These are phyloP conservation scores for Phytophthora sojae DNA, from an alignment of 352 stramenopile genomes.

Conservation along the genomic window DNA sequence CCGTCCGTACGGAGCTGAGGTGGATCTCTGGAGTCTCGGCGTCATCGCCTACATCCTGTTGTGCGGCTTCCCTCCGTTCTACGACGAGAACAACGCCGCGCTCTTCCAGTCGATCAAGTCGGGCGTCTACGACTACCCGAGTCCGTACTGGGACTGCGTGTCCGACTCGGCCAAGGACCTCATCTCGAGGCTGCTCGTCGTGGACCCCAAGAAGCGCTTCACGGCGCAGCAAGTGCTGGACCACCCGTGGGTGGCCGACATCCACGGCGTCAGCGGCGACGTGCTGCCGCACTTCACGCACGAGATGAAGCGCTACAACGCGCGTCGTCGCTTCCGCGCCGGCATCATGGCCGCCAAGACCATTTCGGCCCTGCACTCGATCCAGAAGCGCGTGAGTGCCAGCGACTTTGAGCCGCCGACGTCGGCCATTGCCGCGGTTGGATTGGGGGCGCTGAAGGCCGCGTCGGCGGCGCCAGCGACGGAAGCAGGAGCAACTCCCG, in stretches of 20 bases:
- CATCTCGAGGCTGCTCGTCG: slow-evolving; percentile 90
- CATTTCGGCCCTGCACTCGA: slow-evolving; percentile 52
- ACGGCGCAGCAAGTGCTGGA: slow-evolving; percentile 86
- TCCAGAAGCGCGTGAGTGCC: slow-evolving; percentile 59
- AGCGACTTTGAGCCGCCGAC: slow-evolving; percentile 44
- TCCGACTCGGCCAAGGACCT: slow-evolving; percentile 93
- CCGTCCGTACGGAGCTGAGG: slow-evolving; percentile 92
- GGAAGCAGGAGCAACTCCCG: slow-evolving; percentile 6
- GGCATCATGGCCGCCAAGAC: slow-evolving; percentile 86
- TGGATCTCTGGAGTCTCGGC: slow-evolving; percentile 96
- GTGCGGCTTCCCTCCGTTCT: slow-evolving; percentile 97
- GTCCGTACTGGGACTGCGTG: slow-evolving; percentile 95
- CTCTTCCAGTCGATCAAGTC: slow-evolving; percentile 92
- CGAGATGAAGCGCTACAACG: slow-evolving; percentile 92
- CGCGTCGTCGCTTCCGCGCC: slow-evolving; percentile 77
- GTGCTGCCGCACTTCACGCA: slow-evolving; percentile 88
- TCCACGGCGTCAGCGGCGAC: slow-evolving; percentile 77
- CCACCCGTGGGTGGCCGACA: slow-evolving; percentile 88
- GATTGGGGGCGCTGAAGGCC: slow-evolving; percentile 17
- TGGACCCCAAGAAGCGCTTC: slow-evolving; percentile 92
- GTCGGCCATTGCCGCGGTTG: slow-evolving; percentile 20
- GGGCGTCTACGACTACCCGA: slow-evolving; percentile 92
- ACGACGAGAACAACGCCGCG: slow-evolving; percentile 92
- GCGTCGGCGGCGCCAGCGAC: slow-evolving; percentile 1
- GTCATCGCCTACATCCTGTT: slow-evolving; percentile 97